These are phyloP conservation scores for Solanum hybrid DNA, from an alignment of 305 asterid genomes.

Conservation along the genomic window DNA sequence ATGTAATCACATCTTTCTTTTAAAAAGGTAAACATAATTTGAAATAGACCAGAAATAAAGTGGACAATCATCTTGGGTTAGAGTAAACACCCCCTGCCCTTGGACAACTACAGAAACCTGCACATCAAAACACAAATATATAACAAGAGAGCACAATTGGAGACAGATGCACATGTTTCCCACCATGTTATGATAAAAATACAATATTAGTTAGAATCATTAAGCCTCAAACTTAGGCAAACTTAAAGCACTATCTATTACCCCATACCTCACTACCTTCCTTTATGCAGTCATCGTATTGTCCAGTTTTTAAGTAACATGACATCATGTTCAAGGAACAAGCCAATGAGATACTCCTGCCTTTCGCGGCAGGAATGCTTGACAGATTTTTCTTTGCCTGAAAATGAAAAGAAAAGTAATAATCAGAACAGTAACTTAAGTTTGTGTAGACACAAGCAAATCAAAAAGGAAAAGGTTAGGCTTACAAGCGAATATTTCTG, in stretches of 20 bases:
- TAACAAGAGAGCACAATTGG: neutral
- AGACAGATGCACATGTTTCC: neutral
- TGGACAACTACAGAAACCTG: neutral
- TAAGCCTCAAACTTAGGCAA: neutral
- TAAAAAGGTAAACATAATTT: neutral
- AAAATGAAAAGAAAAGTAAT: constrained; percentile 1
- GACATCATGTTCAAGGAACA: constrained; percentile 97
- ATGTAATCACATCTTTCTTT: neutral
- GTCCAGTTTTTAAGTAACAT: constrained; percentile 76
- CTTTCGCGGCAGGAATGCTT: constrained; percentile 53
- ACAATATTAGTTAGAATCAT: neutral
- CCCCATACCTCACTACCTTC: constrained; percentile 89
- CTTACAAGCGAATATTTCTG: constrained; percentile 82
- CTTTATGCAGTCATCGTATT: constrained; percentile 57
- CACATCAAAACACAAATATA: neutral
- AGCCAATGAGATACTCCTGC: constrained; percentile 50
- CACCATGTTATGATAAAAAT: neutral
- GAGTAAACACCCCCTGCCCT: neutral
- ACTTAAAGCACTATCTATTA: neutral
- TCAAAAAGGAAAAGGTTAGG: constrained; percentile 9
- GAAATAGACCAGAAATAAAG: neutral
- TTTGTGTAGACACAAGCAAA: neutral
- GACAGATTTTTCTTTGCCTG: constrained; percentile 87
- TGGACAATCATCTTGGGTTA: neutral
- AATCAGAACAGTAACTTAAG: neutral